Evolutionary conservation across 208 protist genomes (phyloP), one percentile per base, ranked within the genome.

Genomic region (Acanthamoeba sp.): DNA sequence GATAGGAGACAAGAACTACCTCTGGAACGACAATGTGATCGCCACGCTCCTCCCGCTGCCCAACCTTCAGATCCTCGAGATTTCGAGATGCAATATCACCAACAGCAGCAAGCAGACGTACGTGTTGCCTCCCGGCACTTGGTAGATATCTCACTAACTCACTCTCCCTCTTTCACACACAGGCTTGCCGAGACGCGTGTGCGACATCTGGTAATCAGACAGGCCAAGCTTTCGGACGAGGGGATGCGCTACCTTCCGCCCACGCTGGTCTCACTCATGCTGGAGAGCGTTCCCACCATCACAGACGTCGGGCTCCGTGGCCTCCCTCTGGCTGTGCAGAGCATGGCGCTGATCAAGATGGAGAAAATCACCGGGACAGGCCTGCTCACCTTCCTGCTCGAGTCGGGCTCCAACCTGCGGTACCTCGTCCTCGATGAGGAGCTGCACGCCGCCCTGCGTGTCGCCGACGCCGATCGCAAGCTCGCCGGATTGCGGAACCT

Each of bases 101-200:
- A 85, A 85, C n/a, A 55, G 76, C 42, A 55, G 40, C 76, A 85
- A 85, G 22, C 76, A 85, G n/a, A 85, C 76, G 76, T 85, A 85
- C 27, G 76, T 85, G 27, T 7, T n/a, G n/a, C n/a, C n/a, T n/a
- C n/a, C n/a, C n/a, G n/a, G n/a, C n/a, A n/a, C n/a, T n/a, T n/a
- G n/a, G n/a, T n/a, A n/a, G n/a, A n/a, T n/a, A 20, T 69, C n/a
- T 36, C 9, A 32, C 36, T 16, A 5, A 2, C 27, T 82, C 24
- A 82, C 3, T 40, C 29, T 45, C 32, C 24, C 22, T 24, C 38
- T 82, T 12, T 27, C 40, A 40, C 38, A 34, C 4, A 85, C 45
- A 85, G 76, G 76, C 45, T 85, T 1, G 76, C 76, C 45, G 76
- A 85, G 45, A 85, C 76, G 6, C 76, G 29, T 40, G 76, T 85